These are phyloP conservation scores for Erucastrum elatum DNA, from an alignment of 345 rosid genomes.

Conservation along the genomic window DNA sequence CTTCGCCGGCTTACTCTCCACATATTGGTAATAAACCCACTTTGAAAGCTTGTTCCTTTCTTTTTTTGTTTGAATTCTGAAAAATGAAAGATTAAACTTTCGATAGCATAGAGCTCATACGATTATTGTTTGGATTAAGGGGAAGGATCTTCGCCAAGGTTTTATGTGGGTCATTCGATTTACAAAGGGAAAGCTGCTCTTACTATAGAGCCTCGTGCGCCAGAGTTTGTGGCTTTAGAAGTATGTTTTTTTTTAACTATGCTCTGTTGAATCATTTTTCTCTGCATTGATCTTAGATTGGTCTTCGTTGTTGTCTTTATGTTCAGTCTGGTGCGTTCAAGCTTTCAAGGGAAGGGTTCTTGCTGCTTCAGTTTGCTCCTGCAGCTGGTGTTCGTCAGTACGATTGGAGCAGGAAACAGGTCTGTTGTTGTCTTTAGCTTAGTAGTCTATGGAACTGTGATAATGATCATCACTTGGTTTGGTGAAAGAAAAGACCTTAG, in stretches of 20 bases:
- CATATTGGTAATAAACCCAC: constrained; percentile 32
- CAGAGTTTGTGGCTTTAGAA: constrained; percentile 72
- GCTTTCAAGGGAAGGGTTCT: constrained; percentile 65
- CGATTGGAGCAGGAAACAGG: constrained; percentile 97
- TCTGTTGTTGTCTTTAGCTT: constrained; percentile 22
- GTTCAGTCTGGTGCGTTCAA: constrained; percentile 84
- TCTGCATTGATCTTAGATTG: constrained; percentile 15
- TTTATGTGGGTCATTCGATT: constrained; percentile 77
- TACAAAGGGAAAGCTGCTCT: constrained; percentile 98
- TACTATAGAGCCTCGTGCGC: constrained; percentile 76
- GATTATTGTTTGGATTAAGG: constrained; percentile 28
- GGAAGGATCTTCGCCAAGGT: constrained; percentile 52
- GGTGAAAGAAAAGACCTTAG: not conserved
- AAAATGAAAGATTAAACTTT: constrained; percentile 4
- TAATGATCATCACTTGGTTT: not conserved
- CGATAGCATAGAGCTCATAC: not conserved
- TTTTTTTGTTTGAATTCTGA: not conserved
- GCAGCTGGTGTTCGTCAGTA: constrained; percentile 71
- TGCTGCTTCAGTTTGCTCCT: constrained; percentile 85
- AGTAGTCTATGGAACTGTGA: not conserved
- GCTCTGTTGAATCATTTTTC: not conserved
- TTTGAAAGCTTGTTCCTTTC: not conserved
- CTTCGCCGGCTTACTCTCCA: constrained; percentile 27
- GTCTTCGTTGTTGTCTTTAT: not conserved
- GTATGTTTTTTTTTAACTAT: constrained; percentile 38